Conservation (phyloP, 257 asterid species). For the Leonotis leonurus region DNA sequence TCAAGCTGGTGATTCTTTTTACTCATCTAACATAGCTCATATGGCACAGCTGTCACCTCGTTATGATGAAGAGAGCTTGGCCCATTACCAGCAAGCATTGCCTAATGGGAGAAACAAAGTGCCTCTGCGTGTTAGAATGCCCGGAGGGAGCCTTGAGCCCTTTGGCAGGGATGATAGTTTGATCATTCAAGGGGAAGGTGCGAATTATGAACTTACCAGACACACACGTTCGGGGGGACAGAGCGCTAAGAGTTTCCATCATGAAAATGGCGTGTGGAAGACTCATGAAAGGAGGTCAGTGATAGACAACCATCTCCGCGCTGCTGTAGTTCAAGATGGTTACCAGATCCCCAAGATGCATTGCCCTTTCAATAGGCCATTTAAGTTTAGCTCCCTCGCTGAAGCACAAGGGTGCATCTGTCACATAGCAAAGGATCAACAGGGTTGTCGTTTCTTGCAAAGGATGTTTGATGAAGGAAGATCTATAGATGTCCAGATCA, state of each 20-base stretch:
- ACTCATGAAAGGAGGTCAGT: slow-evolving; percentile 32
- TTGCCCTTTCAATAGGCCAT: slow-evolving; percentile 28
- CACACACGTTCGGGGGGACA: slow-evolving; percentile 25
- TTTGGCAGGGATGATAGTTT: slow-evolving; percentile 42
- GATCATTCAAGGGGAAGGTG: slow-evolving; percentile 41
- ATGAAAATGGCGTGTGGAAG: slow-evolving; percentile 26
- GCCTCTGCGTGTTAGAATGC: slow-evolving; percentile 26
- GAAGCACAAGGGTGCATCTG: slow-evolving; percentile 50
- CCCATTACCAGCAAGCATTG: slow-evolving; percentile 19
- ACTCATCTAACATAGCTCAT: slow-evolving; percentile 23
- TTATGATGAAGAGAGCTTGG: slow-evolving; percentile 20
- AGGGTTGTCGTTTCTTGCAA: slow-evolving; percentile 88
- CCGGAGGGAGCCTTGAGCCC: slow-evolving; percentile 33
- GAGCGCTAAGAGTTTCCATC: slow-evolving; percentile 13
- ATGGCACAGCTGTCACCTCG: slow-evolving; percentile 21
- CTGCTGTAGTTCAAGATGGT: too few relatives aligned
- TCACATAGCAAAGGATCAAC: slow-evolving; percentile 75
- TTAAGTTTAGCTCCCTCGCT: slow-evolving; percentile 43
- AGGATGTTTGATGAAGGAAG: slow-evolving; percentile 79
- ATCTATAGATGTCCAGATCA: slow-evolving; percentile 52
- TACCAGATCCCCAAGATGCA: slow-evolving; percentile 19
- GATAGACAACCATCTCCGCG: slow-evolving; percentile 21
- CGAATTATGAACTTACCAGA: slow-evolving; percentile 25
- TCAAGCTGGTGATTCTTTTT: slow-evolving; percentile 28
- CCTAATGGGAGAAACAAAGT: slow-evolving; percentile 28